Evolutionary conservation across 257 asterid genomes (phyloP).

Genomic region (Vinca minor): DNA sequence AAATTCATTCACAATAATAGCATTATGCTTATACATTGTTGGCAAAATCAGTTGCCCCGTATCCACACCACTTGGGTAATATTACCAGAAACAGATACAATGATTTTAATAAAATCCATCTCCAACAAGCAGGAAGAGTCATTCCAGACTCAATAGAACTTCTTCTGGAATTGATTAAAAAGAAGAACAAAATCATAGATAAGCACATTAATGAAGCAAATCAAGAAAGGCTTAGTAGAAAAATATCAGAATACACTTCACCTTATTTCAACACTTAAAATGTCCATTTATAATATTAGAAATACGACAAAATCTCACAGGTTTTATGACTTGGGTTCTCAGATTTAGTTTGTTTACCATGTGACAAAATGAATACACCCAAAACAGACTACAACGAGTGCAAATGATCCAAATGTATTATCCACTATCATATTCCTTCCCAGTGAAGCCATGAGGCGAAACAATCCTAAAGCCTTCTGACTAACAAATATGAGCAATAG

Average conservation of each 20-base stretch:
- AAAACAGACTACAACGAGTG: constrained; percentile 40
- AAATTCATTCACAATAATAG: constrained; percentile 80
- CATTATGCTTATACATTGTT: constrained; percentile 81
- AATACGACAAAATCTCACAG: too few relatives aligned
- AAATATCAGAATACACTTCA: too few relatives aligned
- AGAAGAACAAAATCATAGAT: too few relatives aligned
- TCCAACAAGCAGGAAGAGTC: constrained; percentile 43
- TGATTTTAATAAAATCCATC: constrained; percentile 63
- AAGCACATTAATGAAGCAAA: too few relatives aligned
- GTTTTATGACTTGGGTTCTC: not conserved
- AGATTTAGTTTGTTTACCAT: constrained; percentile 35
- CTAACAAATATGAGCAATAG: constrained; percentile 38
- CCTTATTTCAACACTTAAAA: too few relatives aligned
- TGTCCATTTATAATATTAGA: constrained; percentile 52
- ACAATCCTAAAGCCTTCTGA: constrained; percentile 46
- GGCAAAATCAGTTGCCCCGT: constrained; percentile 93
- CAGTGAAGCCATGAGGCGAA: constrained; percentile 51
- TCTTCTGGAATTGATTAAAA: too few relatives aligned
- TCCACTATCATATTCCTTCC: constrained; percentile 64
- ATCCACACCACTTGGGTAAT: constrained; percentile 66
- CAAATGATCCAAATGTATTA: constrained; percentile 59
- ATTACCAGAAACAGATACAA: constrained; percentile 32
- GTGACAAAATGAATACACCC: constrained; percentile 67
- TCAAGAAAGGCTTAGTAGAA: too few relatives aligned
- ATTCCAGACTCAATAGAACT: too few relatives aligned